These are phyloP conservation scores for Cercospora zeae-maydis DNA, from an alignment of 2,329 filamentous ascomycete genomes.

Conservation along the genomic window DNA sequence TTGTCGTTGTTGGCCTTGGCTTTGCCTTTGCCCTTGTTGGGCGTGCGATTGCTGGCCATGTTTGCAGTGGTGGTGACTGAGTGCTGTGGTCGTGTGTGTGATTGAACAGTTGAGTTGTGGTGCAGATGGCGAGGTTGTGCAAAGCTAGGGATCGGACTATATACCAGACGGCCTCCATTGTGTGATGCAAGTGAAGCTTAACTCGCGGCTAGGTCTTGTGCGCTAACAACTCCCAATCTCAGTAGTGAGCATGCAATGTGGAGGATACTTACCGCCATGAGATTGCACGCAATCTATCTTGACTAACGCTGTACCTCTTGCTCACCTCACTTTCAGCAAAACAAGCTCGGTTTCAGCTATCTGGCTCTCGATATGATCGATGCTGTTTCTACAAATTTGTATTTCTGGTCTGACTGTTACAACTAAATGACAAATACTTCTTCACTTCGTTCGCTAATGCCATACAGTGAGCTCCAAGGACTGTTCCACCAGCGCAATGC, in stretches of 20 bases:
- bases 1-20: background rate
- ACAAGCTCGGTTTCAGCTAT: background rate
- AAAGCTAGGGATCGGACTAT: too few species aligned
- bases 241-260: too few species aligned
- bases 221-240: too few species aligned
- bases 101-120: too few species aligned
- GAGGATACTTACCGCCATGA: background rate
- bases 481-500: slow-evolving; percentile 13
- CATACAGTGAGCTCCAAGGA: slow-evolving; percentile 11
- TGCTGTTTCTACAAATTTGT: background rate
- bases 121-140: too few species aligned
- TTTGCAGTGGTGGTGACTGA: background rate
- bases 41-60: background rate
- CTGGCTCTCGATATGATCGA: background rate
- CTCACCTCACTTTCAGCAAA: background rate
- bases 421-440: slow-evolving; percentile 6
- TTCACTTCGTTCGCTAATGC: slow-evolving; percentile 9
- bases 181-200: too few species aligned
- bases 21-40: background rate
- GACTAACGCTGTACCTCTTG: background rate
- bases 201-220: too few species aligned
- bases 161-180: too few species aligned
- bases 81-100: background rate
- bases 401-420: slow-evolving; percentile 6
- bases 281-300: background rate